Evolutionary conservation across 441 rosid genomes (phyloP).

Genomic region (Populus hybrid): DNA sequence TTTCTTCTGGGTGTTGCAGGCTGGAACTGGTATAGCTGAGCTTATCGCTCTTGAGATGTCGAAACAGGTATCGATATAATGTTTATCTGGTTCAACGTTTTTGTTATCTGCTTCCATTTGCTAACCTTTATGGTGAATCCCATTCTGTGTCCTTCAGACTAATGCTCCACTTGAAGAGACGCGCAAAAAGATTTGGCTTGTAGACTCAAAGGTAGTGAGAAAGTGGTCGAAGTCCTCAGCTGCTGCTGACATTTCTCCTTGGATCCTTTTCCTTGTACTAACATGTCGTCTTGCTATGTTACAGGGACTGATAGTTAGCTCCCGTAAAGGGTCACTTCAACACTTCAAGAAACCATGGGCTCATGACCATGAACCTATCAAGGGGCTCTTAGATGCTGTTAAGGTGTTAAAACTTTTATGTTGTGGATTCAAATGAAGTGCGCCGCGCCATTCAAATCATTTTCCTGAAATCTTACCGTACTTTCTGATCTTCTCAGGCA

Average conservation of each 20-base stretch:
- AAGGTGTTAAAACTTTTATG: constrained; percentile 39
- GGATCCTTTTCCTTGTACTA: not conserved
- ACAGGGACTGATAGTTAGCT: constrained; percentile 79
- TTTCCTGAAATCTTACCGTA: constrained; percentile 10
- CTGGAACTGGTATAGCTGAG: constrained; percentile 92
- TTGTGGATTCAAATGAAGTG: not conserved
- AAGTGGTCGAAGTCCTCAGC: not conserved
- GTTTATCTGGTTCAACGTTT: not conserved
- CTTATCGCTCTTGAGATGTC: constrained; percentile 84
- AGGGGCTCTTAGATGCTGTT: constrained; percentile 62
- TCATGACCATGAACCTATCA: constrained; percentile 71
- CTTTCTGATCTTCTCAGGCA: constrained; percentile 44
- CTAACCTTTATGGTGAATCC: constrained; percentile 21
- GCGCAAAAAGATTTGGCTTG: constrained; percentile 89
- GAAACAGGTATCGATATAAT: constrained; percentile 48
- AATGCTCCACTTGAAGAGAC: constrained; percentile 58
- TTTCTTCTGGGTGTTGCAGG: constrained; percentile 40
- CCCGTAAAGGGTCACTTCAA: constrained; percentile 86
- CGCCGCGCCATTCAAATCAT: too few relatives aligned
- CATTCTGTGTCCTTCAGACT: constrained; percentile 38
- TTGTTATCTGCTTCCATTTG: constrained; percentile 12
- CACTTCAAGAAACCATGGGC: constrained; percentile 98
- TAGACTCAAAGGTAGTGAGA: constrained; percentile 73
- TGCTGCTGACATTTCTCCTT: not conserved
- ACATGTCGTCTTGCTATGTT: not conserved